Base-by-base conservation (phyloP, 108 stramenopile genomes). In the Skeletonema grethae region DNA sequence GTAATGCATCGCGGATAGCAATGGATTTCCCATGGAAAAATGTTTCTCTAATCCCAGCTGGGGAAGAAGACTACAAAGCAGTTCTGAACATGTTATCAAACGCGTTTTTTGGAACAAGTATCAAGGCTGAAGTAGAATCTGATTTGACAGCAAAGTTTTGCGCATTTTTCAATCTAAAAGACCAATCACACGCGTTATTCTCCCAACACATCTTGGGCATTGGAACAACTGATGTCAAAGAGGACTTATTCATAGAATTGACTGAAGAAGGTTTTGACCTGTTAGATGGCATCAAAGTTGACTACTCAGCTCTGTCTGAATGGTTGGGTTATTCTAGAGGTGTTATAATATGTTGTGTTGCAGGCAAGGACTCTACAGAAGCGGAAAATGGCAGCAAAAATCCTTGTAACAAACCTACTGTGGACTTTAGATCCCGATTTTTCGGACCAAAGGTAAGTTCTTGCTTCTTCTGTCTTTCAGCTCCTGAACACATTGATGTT, bases 361-460 rank as follows among this genome's bases (percentile, higher is more conserved):
- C 64, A n/a, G 30, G 58, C 12, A 67, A 32, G 8, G 34, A 61
- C 0, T 22, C 60, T 32, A 3, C 31, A 61, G 60, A 61, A 4
- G 16, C 7, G 30, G 34, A 61, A 61, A 32, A 0, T 5, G 34
- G 35, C 16, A 11, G 25, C 50, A 53, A 22, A 22, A 29, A 25
- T 13, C 65, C 65, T 12, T 6, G 18, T 22, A 4, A 3, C 29
- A 63, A 62, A 18, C 13, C 32, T 39, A 56, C 62, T 36, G 45
- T 84, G 7, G 94, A 96, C 66, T 98, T 97, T 77, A 63, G 69
- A 35, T 94, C 92, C 16, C 93, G 98, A 24, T 98, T 96, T 82
- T 99, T 99, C 79, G 96, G 83, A 3, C 98, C 97, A 29, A 92
- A 96, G 69, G 76, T 43, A 43, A 43, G 41, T 43, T 43, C 10